Evolutionary conservation across 352 stramenopile genomes (phyloP).

Genomic region (Lagenidium sp.): DNA sequence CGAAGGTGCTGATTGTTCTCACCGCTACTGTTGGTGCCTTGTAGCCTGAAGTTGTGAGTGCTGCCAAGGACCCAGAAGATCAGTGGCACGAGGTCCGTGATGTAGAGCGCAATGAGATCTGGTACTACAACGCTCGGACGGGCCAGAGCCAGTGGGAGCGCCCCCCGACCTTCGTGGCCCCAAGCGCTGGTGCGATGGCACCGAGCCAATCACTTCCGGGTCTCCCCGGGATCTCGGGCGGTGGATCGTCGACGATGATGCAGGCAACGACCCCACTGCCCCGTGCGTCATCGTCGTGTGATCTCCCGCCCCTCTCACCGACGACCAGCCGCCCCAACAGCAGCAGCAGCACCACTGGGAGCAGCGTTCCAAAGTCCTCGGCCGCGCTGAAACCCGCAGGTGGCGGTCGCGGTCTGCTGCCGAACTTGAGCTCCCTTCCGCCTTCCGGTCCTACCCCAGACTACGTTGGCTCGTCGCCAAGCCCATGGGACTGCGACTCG

Average conservation of each 20-base stretch:
- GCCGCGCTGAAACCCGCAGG: constrained; percentile 3
- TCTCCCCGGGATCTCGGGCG: too few relatives aligned
- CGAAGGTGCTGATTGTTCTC: too few relatives aligned
- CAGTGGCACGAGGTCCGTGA: constrained; percentile 74
- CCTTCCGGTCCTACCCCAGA: constrained; percentile 17
- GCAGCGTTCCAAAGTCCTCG: constrained; percentile 1
- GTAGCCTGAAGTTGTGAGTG: constrained; percentile 4
- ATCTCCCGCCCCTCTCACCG: constrained; percentile 10
- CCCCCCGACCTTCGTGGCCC: constrained; percentile 15
- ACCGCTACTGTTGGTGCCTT: not conserved
- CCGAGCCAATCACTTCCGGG: too few relatives aligned
- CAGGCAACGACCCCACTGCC: not conserved
- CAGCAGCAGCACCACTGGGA: not conserved
- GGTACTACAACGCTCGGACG: constrained; percentile 74
- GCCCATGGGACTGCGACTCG: constrained; percentile 58
- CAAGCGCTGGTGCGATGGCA: constrained; percentile 2
- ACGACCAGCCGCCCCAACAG: constrained; percentile 8
- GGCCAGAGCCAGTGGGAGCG: constrained; percentile 71
- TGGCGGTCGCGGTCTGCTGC: not conserved
- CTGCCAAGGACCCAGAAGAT: not conserved
- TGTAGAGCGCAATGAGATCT: constrained; percentile 51
- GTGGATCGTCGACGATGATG: too few relatives aligned
- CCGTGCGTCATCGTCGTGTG: not conserved
- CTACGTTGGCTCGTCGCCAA: constrained; percentile 15
- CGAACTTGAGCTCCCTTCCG: not conserved